Base-by-base conservation (phyloP, 352 stramenopile species). In the Phytophthora ohioensis region DNA sequence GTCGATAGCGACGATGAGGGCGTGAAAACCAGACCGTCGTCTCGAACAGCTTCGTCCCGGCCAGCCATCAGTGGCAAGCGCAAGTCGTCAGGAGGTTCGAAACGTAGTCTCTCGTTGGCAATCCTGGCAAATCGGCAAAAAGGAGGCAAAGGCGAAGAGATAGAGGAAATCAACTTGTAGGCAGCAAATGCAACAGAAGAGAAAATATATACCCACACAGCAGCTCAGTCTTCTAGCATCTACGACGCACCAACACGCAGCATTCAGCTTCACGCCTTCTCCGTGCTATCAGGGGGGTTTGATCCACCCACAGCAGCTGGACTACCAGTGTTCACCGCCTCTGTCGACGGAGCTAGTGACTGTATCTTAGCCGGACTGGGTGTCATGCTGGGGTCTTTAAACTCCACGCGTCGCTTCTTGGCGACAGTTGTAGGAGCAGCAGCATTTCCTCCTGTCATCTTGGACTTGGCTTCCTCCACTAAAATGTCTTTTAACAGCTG, bases 401-500 rank as follows among this genome's bases (percentile, higher is more conserved):
- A 70, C 34, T 84, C 74, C 45, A 82, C 61, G 53, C 74, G 77
- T 54, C 72, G 63, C 66, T 84, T 87, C 62, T 82, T 82, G 3
- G 38, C 11, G 32, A 34, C 46, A 52, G 5, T 52, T 27, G 52
- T 46, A 21, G 45, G 9, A 13, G 52, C 39, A 42, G 54, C 15
- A 17, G 13, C 35, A n/a, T 17, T 8, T 1, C 36, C 49, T n/a
- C 53, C 64, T 15, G 76, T 56, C 43, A 67, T 69, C 70, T 92
- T 91, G 21, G 80, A 84, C 12, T 70, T 73, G 21, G 86, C 82
- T 68, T 93, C 86, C 32, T 84, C 70, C 38, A 92, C 79, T 54
- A 93, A 71, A 47, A 93, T 84, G 35, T 87, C 81, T 56, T 93
- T 93, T 0, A 93, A 76, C 57, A 89, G 71, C 47, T 88, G 73